Evolutionary conservation across 1,284 basidiomycete genomes (phyloP), one percentile per base, ranked within the genome.

Genomic region (Fistulinella cinereoalba): DNA sequence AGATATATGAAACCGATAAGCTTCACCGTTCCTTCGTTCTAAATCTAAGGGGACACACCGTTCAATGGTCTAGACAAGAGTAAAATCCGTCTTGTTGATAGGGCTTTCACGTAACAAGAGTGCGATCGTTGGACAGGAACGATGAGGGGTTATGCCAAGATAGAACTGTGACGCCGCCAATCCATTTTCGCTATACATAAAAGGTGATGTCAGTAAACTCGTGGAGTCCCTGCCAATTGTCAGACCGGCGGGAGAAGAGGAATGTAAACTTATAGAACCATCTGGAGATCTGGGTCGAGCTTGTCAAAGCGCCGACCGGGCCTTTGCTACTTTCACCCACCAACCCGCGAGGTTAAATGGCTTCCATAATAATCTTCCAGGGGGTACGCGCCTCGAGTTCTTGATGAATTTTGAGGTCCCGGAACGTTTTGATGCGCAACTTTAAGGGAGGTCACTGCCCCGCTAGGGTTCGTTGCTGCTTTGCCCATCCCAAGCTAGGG

Each of bases 221-320:
- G 62, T 60, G 63, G 56, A 50, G 37, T 42, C 56, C 48, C 41
- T 38, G 41, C 27, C 47, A 54, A 38, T 23, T 34, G 46, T 48
- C 43, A 47, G 40, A 54, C 60, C 58, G 58, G 56, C 60, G 54
- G 62, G 49, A 65, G 59, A 61, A 65, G 56, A 46, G 47, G 56
- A 41, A 47, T 41, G 41, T 37, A 46, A 44, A 49, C 37, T 43
- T 49, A 46, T 31, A 53, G 34, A 37, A 47, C 21, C 44, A 49
- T 56, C 47, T 43, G 37, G 41, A 45, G 60, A 60, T 60, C 56
- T 57, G 47, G 46, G 33, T 55, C 50, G 47, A 34, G 54, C 41
- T 24, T 42, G 44, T 32, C 38, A 45, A 49, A 63, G 47, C 37
- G 19, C 32, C 41, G 31, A 47, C 45, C 24, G 22, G 50, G 48